These are phyloP conservation scores for Diplosphaera chodatii DNA, from an alignment of 139 green algal species.

Conservation along the genomic window DNA sequence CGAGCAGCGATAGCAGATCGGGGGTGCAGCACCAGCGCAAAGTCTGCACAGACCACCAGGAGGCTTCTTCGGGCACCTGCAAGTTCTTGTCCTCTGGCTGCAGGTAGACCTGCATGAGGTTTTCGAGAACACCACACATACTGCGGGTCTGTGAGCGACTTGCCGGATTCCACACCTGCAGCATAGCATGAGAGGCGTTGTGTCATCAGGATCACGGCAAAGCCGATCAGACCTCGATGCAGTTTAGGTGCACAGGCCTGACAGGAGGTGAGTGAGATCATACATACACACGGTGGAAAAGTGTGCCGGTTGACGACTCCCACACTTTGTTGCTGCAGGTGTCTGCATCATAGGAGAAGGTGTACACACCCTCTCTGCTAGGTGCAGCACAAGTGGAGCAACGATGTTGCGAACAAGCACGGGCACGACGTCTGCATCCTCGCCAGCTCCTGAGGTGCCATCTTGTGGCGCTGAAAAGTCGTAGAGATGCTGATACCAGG, in stretches of 20 bases:
- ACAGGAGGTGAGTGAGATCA: too few species aligned
- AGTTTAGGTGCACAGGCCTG: too few species aligned
- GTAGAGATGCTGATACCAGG: conserved; percentile 77
- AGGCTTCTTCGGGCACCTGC: conserved; percentile 18
- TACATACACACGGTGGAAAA: too few species aligned
- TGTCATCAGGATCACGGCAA: too few species aligned
- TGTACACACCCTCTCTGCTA: not conserved
- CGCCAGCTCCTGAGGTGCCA: not conserved
- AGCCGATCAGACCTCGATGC: too few species aligned
- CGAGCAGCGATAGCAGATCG: too few species aligned
- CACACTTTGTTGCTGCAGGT: too few species aligned
- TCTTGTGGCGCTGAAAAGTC: conserved; percentile 42
- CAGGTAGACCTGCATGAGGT: conserved; percentile 58
- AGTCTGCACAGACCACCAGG: too few species aligned
- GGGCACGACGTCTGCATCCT: conserved; percentile 70
- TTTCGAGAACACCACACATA: conserved; percentile 41
- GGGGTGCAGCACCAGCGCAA: too few species aligned
- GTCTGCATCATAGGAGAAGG: not conserved
- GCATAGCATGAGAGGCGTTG: too few species aligned
- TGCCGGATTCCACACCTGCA: conserved; percentile 59
- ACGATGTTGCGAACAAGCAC: conserved; percentile 72
- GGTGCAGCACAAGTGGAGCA: conserved; percentile 58
- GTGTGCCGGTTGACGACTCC: too few species aligned
- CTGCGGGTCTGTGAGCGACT: conserved; percentile 38
- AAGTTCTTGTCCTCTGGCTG: conserved; percentile 44